phyloP scores from a whole-genome alignment of 352 stramenopile genomes.

The Phytophthora macrochlamydospora region DNA sequence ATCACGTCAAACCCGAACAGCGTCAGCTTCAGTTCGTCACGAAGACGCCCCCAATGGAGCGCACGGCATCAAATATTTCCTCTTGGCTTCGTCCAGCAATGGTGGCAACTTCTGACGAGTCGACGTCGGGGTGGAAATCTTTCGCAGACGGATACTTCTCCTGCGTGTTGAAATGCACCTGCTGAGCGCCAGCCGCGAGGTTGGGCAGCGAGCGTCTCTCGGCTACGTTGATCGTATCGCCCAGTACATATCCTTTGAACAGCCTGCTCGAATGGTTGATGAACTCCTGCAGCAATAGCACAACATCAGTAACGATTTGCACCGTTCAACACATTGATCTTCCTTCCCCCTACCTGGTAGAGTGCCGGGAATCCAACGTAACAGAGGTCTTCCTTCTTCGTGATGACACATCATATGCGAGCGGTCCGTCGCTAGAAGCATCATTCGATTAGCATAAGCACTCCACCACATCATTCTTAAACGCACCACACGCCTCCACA shows the following conservation, averaged over 20 bases:
- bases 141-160: constrained; percentile 70
- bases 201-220: constrained; percentile 82
- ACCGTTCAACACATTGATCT: not conserved
- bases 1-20: constrained; percentile 90
- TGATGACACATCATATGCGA: constrained; percentile 88
- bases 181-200: constrained; percentile 49
- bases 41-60: constrained; percentile 65
- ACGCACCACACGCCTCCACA: constrained; percentile 80
- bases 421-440: constrained; percentile 61
- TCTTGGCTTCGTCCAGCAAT: constrained; percentile 34
- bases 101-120: constrained; percentile 6
- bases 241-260: constrained; percentile 87
- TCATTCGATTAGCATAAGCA: constrained; percentile 2
- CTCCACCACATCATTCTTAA: not conserved
- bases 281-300: constrained; percentile 60
- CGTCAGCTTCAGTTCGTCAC: constrained; percentile 64
- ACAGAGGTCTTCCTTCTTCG: constrained; percentile 61
- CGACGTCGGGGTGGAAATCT: constrained; percentile 55
- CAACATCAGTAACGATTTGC: constrained; percentile 5
- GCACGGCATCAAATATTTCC: constrained; percentile 61
- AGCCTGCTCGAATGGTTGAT: constrained; percentile 81
- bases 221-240: constrained; percentile 74
- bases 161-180: constrained; percentile 85
- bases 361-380: constrained; percentile 61
- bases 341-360: constrained; percentile 55